A percentile compares a stretch with the other conserved stretches of the same genome.
Conservation (phyloP, 2,329 filamentous ascomycete species). For the Ascochyta viciae-villosae region DNA sequence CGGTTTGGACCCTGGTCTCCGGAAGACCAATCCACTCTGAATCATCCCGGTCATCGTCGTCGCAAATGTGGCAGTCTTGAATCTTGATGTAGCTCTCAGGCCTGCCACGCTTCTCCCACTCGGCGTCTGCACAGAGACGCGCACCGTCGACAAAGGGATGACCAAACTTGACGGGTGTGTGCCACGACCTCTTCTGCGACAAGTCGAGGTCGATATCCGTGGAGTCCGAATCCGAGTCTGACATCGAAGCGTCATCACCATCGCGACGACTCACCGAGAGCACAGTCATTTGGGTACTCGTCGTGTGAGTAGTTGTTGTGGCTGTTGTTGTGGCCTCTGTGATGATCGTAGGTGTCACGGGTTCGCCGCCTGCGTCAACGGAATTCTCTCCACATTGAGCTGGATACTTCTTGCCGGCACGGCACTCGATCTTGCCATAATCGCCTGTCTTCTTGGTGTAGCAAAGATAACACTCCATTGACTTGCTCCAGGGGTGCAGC, state of each 20-base stretch:
- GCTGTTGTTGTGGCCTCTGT: neutral
- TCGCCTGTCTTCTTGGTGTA: constrained; percentile 23
- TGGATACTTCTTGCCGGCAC: constrained; percentile 11
- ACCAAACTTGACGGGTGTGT: constrained; percentile 23
- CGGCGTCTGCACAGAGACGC: constrained; percentile 25
- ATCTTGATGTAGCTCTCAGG: constrained; percentile 21
- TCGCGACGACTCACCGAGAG: no score
- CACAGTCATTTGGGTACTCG: neutral
- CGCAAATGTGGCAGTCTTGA: constrained; percentile 13
- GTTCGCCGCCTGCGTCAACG: neutral
- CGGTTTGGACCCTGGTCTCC: neutral
- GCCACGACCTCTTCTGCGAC: constrained; percentile 25
- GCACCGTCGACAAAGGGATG: constrained; percentile 19
- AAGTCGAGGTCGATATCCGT: neutral
- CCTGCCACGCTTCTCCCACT: constrained; percentile 33
- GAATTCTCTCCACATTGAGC: constrained; percentile 16
- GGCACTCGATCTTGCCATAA: constrained; percentile 27
- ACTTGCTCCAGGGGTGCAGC: constrained; percentile 33
- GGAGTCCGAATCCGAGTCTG: neutral
- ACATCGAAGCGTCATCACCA: neutral
- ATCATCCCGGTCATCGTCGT: constrained; percentile 9
- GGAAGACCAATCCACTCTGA: constrained; percentile 16
- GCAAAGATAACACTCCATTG: constrained; percentile 34
- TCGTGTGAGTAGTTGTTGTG: neutral
- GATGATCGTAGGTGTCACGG: neutral